Evolutionary conservation across 2,329 filamentous ascomycete genomes (phyloP).

Genomic region (Stagonosporopsis vannaccii): DNA sequence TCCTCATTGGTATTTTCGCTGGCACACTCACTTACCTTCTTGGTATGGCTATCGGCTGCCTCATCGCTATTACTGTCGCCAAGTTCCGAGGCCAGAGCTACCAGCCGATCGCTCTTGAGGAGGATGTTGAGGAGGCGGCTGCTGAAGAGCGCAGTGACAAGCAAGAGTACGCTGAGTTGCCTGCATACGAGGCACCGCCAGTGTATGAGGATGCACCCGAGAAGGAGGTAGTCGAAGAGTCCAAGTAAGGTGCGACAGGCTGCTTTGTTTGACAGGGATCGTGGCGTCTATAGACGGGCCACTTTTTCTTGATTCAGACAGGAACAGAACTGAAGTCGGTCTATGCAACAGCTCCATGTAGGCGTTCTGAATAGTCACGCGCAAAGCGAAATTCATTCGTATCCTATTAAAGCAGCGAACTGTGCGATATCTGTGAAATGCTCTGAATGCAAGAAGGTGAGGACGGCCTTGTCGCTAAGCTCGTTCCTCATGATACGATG

Average conservation of each 20-base stretch:
- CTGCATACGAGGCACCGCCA: constrained; percentile 48
- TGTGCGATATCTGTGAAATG: background rate
- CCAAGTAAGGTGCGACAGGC: constrained; percentile 20
- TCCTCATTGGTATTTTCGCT: constrained; percentile 72
- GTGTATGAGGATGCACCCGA: constrained; percentile 47
- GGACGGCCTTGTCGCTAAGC: background rate
- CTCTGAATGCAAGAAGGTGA: background rate
- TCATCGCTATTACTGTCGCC: constrained; percentile 67
- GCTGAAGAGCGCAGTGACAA: constrained; percentile 36
- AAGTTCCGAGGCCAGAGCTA: constrained; percentile 58
- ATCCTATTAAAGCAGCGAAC: background rate
- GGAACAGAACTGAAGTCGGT: constrained; percentile 3
- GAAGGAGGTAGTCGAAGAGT: constrained; percentile 42
- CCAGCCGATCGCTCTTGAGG: constrained; percentile 43
- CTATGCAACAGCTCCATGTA: constrained; percentile 1
- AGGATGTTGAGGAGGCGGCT: constrained; percentile 29
- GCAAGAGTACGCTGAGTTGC: constrained; percentile 43
- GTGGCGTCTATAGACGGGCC: background rate
- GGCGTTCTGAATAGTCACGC: constrained; percentile 9
- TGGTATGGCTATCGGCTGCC: constrained; percentile 70
- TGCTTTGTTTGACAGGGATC: background rate
- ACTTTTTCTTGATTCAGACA: background rate
- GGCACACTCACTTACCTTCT: constrained; percentile 72
- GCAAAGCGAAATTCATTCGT: constrained; percentile 17
- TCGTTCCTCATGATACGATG: no score